Conservation (phyloP, 1,284 basidiomycete species). For the Coriolopsis trogii region DNA sequence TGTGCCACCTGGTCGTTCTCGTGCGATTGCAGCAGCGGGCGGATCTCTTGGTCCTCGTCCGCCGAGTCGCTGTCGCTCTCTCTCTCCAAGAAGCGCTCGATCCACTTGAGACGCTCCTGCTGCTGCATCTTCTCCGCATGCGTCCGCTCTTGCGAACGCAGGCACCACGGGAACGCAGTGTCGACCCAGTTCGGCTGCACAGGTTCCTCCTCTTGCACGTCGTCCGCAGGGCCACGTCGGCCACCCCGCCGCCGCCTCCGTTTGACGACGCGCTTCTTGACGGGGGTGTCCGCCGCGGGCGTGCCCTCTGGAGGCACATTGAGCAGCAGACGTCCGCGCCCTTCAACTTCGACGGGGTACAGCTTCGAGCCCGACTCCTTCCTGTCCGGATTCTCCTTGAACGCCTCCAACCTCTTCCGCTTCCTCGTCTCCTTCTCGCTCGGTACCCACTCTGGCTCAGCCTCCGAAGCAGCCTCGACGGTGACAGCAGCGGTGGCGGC, state of each 20-base stretch:
- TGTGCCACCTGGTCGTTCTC: conserved; percentile 37
- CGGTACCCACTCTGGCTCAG: conserved; percentile 38
- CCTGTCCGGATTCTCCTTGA: conserved; percentile 38
- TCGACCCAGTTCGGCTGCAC: conserved; percentile 76
- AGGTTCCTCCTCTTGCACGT: conserved; percentile 16
- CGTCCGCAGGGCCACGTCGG: conserved; percentile 16
- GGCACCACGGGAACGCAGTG: conserved; percentile 71
- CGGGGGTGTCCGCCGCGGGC: conserved; percentile 30
- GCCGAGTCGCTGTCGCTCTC: conserved; percentile 57
- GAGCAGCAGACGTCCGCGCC: conserved; percentile 65
- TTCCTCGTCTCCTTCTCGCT: conserved; percentile 67
- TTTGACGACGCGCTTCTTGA: conserved; percentile 38
- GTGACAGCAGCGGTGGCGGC: conserved; percentile 37
- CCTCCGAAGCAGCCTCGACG: conserved; percentile 34
- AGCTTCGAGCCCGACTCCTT: conserved; percentile 41
- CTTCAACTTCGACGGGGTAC: conserved; percentile 63
- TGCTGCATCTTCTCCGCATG: conserved; percentile 54
- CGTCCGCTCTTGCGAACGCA: conserved; percentile 55
- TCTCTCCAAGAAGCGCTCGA: conserved; percentile 60
- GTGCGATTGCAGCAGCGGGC: conserved; percentile 32
- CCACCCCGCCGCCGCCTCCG: conserved; percentile 36
- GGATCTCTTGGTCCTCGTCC: conserved; percentile 39
- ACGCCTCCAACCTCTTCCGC: conserved; percentile 61
- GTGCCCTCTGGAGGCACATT: conserved; percentile 45
- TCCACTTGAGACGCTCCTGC: conserved; percentile 59